phyloP scores from a whole-genome alignment of 371 early-diverging fungal genomes.

The Syncephalis plumigaleata region DNA sequence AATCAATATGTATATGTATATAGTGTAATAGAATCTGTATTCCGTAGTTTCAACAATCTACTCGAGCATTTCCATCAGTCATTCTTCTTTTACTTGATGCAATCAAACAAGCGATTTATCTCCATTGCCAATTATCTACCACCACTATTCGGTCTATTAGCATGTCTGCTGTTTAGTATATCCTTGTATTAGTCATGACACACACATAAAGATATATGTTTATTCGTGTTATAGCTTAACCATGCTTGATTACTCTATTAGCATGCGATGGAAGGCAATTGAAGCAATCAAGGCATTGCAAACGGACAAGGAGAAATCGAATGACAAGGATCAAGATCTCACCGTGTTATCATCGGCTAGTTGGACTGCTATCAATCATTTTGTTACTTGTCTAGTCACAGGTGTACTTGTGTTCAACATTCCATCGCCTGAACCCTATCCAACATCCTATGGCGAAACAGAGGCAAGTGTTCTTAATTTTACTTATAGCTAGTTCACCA shows the following conservation, averaged over 20 bases:
- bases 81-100: slow-evolving; percentile 85
- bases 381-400: too few species aligned
- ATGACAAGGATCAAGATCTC: too few species aligned
- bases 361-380: too few species aligned
- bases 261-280: not conserved
- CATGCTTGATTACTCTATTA: not conserved
- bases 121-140: slow-evolving; percentile 83
- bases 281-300: slow-evolving; percentile 3
- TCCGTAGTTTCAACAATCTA: slow-evolving; percentile 81
- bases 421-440: too few species aligned
- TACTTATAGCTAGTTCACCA: too few species aligned
- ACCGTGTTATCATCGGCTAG: too few species aligned
- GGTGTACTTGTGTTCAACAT: too few species aligned
- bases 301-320: not conserved
- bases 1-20: not conserved
- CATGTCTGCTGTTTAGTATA: slow-evolving; percentile 39
- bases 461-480: too few species aligned
- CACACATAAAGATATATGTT: slow-evolving; percentile 7
- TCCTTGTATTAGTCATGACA: slow-evolving; percentile 20
- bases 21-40: slow-evolving; percentile 63
- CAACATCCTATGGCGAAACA: too few species aligned
- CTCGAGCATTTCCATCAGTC: slow-evolving; percentile 91
- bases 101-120: slow-evolving; percentile 53
- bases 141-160: slow-evolving; percentile 50
- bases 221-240: not conserved